Conservation (phyloP, 805 yeast genomes). For the Candida loeiensis region DNA sequence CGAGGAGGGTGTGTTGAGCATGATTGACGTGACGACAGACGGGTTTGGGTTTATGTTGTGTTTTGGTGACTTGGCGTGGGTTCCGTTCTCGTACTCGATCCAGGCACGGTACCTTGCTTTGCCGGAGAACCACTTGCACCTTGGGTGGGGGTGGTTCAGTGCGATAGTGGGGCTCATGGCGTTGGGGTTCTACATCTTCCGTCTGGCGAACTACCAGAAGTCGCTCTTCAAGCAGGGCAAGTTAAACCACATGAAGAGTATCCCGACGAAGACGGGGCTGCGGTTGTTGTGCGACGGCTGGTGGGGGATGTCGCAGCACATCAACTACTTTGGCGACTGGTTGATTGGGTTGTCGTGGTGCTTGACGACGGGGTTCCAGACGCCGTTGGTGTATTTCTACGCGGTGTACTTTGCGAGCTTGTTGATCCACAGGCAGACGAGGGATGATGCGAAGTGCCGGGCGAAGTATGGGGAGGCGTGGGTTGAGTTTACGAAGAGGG, state of each 20-base stretch:
- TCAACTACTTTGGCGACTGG: constrained; percentile 96
- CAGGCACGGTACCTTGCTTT: constrained; percentile 80
- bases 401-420: constrained; percentile 77
- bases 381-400: constrained; percentile 85
- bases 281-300: constrained; percentile 85
- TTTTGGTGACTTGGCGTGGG: constrained; percentile 89
- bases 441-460: constrained; percentile 91
- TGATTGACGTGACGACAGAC: constrained; percentile 96
- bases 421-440: constrained; percentile 78
- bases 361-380: constrained; percentile 76
- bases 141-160: constrained; percentile 42
- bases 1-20: constrained; percentile 83
- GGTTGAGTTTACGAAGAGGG: constrained; percentile 74
- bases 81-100: constrained; percentile 86
- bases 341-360: constrained; percentile 90
- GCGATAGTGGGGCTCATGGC: constrained; percentile 48
- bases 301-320: constrained; percentile 94
- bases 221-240: constrained; percentile 78
- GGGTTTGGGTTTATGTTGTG: constrained; percentile 97
- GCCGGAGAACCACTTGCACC: constrained; percentile 45
- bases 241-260: constrained; percentile 54
- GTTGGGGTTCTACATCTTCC: constrained; percentile 78
- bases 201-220: constrained; percentile 80
- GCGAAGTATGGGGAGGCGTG: constrained; percentile 83
- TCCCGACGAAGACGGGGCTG: constrained; percentile 73